Conservation (phyloP, 2,329 filamentous ascomycete genomes). For the Hymenoscyphus linearis region DNA sequence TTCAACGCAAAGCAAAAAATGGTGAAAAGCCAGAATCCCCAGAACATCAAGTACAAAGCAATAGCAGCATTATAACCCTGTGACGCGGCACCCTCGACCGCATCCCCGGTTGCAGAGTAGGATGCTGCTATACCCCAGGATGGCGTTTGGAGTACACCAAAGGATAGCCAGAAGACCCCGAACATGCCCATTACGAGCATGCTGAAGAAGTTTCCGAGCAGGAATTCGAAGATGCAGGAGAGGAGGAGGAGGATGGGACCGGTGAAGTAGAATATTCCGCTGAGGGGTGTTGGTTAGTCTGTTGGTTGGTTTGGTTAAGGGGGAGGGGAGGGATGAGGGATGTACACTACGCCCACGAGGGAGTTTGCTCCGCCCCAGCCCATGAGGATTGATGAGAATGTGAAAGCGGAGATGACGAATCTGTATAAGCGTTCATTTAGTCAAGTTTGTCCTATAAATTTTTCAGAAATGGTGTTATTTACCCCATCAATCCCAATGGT, state of each 20-base stretch:
- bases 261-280: constrained; percentile 24
- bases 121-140: constrained; percentile 41
- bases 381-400: constrained; percentile 20
- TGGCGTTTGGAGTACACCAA: constrained; percentile 46
- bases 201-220: constrained; percentile 46
- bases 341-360: constrained; percentile 20
- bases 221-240: constrained; percentile 47
- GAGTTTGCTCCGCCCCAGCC: constrained; percentile 23
- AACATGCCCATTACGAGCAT: constrained; percentile 51
- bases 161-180: constrained; percentile 44
- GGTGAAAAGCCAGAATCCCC: constrained; percentile 47
- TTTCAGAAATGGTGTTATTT: neutral
- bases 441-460: neutral
- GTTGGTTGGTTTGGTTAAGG: neutral
- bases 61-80: constrained; percentile 44
- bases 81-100: constrained; percentile 39
- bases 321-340: neutral
- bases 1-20: constrained; percentile 47
- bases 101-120: constrained; percentile 37
- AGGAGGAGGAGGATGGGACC: constrained; percentile 44
- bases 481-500: constrained; percentile 24
- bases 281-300: constrained; percentile 5
- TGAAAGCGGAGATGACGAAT: constrained; percentile 35
- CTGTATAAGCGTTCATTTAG: neutral
- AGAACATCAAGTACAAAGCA: constrained; percentile 45